Base-by-base conservation (phyloP, 2,329 filamentous ascomycete species). In the Pyricularia grisea region DNA sequence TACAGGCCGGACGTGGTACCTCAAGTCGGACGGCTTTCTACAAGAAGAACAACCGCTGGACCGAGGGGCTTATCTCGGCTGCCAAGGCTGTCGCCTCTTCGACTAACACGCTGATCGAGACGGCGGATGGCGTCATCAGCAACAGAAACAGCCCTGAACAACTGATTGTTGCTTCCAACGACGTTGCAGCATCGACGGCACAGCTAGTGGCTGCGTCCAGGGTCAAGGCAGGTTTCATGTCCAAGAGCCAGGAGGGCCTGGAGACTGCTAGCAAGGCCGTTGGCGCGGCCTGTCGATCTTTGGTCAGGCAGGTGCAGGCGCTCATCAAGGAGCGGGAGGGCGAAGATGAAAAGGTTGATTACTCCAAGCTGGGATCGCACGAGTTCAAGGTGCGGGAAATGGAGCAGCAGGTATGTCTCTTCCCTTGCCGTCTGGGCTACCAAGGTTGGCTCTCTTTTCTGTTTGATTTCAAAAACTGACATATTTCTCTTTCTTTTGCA, bases 11-110 rank as follows among this genome's bases (percentile, higher is more conserved):
- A 9, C 90, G 92, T 25, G 95, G 95, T 50, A 91, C 90, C 30
- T 92, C 92, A 67, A 96, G 93, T 64, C 88, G 90, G 70, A 96
- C 94, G 1, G 93, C 94, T 28, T 99, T 99, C 80, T 99, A 99
- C 89, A 98, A 98, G 87, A 98, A 98, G 84, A 97, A 99, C 86
- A 99, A 98, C 81, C 88, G 95, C 68, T 99, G 95, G 95, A 99
- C 95, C 0, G 95, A 99, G 77, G 95, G 95, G 66, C 88, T 99
- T 71, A 97, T 99, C 77, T 97, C 93, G 55, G 95, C 95, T 0
- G 94, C 95, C 72, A 99, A 99, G 82, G 95, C 95, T 0, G 95
- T 99, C 23, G 95, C 95, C 3, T 87, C 87, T 1, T 96, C 93
- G 20, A 99, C 95, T 12, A 98, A 97, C 81, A 95, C 90, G 61